Evolutionary conservation across 106 monocot species (phyloP), one percentile per base, ranked within the genome.

Genomic region (Amphibolis antarctica): DNA sequence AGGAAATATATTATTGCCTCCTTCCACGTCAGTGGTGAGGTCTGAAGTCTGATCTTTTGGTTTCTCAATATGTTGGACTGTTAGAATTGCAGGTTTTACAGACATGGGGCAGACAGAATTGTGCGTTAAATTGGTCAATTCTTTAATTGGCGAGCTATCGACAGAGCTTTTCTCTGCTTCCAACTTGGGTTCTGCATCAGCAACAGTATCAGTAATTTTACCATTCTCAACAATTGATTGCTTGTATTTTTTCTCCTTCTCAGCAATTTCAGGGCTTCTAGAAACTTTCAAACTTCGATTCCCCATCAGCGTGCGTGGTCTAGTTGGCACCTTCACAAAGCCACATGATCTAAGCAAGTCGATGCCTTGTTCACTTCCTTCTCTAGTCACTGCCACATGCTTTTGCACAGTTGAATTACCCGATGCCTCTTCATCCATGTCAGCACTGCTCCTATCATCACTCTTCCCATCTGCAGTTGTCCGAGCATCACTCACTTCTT

Each of bases 271-370:
- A 4, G 18, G 18, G 10, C 13, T 59, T 60, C 57, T 49, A 42
- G 67, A 66, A 46, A 26, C 36, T 56, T 71, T 71, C 12, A 65
- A 46, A 80, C 30, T 82, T 64, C 26, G 81, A 62, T 72, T 75
- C 23, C 57, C 50, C 43, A 67, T 14, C 10, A 71, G 36, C 20
- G 85, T 81, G 21, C 81, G 78, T 9, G 78, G 81, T 62, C 44
- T 88, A 4, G 85, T 93, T 17, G 83, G 83, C 20, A 88, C 83
- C 46, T 69, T 84, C 13, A 76, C 49, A 77, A 76, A 78, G 28
- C 71, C 48, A 26, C 74, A 79, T 3, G 73, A 57, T 55, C 78
- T 80, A 53, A 85, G 64, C 12, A 43, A 60, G 13, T 46, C 63
- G 45, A 1, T 23, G 11, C 26, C 23, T 18, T 63, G 21, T 46